Percentiles rank a stretch among this genome's conserved stretches.
phyloP scores from a whole-genome alignment of 768 basidiomycete genomes.

The Calocybe indica region DNA sequence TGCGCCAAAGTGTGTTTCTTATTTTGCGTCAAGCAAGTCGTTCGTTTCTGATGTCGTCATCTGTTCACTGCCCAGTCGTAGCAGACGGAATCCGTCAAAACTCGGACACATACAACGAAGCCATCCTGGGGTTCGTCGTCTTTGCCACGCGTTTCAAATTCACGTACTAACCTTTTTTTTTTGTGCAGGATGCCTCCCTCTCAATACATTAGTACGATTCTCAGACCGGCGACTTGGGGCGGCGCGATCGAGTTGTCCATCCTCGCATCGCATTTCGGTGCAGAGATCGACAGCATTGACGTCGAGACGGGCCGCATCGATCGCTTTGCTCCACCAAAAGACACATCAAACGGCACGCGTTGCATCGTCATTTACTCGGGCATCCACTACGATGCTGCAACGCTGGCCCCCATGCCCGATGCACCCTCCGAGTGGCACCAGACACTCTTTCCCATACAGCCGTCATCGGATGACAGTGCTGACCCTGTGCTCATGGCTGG shows the following conservation, averaged over 20 bases:
- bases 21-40: neutral
- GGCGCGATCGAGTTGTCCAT: slow-evolving; percentile 92
- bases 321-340: slow-evolving; percentile 57
- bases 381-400: slow-evolving; percentile 93
- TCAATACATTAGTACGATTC: slow-evolving; percentile 78
- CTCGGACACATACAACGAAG: slow-evolving; percentile 72
- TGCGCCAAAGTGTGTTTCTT: slow-evolving; percentile 62
- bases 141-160: neutral
- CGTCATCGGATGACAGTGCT: slow-evolving; percentile 16
- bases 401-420: slow-evolving; percentile 69
- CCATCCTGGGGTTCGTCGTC: slow-evolving; percentile 70
- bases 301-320: slow-evolving; percentile 91
- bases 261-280: slow-evolving; percentile 73
- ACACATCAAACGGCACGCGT: slow-evolving; percentile 32
- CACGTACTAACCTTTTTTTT: neutral
- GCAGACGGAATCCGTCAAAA: slow-evolving; percentile 75
- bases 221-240: slow-evolving; percentile 82
- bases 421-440: slow-evolving; percentile 88
- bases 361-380: slow-evolving; percentile 89
- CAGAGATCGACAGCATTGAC: slow-evolving; percentile 88
- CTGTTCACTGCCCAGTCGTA: slow-evolving; percentile 47
- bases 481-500: slow-evolving; percentile 62
- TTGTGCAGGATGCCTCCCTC: slow-evolving; percentile 40
- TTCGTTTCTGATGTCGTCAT: neutral
- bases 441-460: slow-evolving; percentile 62